Conservation (phyloP, 2,329 filamentous ascomycete genomes). For the Ascochyta rabiei region DNA sequence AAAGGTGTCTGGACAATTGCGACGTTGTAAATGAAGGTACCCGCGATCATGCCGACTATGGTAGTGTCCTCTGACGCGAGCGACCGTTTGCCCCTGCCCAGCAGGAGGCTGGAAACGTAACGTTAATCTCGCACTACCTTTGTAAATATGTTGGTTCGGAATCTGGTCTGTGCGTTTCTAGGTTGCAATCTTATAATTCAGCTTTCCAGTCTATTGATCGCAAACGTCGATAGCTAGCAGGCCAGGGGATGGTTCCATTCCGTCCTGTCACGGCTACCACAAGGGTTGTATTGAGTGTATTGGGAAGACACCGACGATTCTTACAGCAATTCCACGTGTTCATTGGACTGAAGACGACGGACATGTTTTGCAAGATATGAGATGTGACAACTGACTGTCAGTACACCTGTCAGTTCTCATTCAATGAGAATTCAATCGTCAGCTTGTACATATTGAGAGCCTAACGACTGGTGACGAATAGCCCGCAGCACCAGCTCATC, state of each 20-base stretch:
- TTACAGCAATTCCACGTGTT: no score
- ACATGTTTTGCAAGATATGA: background rate
- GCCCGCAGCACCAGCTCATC: background rate
- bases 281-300: background rate
- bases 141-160: background rate
- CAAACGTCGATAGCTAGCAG: background rate
- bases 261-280: background rate
- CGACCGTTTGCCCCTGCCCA: background rate
- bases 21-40: no score
- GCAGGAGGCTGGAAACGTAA: background rate
- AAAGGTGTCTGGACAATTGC: no score
- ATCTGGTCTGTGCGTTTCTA: background rate
- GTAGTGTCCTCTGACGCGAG: no score
- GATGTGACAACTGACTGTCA: background rate
- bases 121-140: background rate
- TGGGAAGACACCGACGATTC: no score
- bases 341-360: background rate
- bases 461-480: background rate
- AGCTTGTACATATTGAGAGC: background rate
- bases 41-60: no score
- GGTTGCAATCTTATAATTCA: background rate
- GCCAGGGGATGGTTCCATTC: background rate
- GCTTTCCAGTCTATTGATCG: background rate
- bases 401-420: background rate
- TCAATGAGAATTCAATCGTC: no score